Base-by-base conservation (phyloP, 2,329 filamentous ascomycete species). In the Cladosporium sp. region DNA sequence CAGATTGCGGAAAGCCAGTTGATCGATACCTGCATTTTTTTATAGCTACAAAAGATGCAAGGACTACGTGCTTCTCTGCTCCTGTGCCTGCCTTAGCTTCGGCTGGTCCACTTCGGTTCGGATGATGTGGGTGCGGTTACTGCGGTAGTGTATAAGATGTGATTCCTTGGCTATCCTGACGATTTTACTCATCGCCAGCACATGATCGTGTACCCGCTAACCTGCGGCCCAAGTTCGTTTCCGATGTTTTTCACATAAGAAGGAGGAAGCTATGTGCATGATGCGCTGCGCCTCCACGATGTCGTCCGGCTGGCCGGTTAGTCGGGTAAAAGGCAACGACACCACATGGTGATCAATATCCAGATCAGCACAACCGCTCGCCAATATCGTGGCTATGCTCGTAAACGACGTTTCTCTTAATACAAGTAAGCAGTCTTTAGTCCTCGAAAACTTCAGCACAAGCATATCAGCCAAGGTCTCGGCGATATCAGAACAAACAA, bases 221-320 rank as follows among this genome's bases (percentile, higher is more conserved):
- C 24, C 24, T 24, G 24, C 24, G 24, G 24, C 24, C 24, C 24
- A 24, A 24, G 24, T 24, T 24, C 24, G 24, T 24, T 24, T 24
- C 24, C 24, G 24, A 24, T 24, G 24, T 24, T 24, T 24, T 24
- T 24, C 24, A 24, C 24, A 24, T 24, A 24, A 24, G 24, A 24
- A 24, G 24, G 24, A 24, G 24, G 24, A 24, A 24, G 24, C 24
- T 24, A 11, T 28, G 12, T 7, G 24, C 24, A 24, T 30, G 26
- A 32, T n/a, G 51, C 51, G n/a, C 51, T 54, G 51, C 28, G 51
- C 51, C 51, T 54, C 51, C 51, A 54, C 51, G 21, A 54, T 6
- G 15, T 15, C 14, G 15, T 15, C 34, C 51, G 30, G 41, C 15
- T 32, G 14, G 26, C 28, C 26, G 24, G 24, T 24, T 24, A 24